Evolutionary conservation across 495 filamentous ascomycete genomes (phyloP).

Genomic region (Talaromyces trachyspermus): DNA sequence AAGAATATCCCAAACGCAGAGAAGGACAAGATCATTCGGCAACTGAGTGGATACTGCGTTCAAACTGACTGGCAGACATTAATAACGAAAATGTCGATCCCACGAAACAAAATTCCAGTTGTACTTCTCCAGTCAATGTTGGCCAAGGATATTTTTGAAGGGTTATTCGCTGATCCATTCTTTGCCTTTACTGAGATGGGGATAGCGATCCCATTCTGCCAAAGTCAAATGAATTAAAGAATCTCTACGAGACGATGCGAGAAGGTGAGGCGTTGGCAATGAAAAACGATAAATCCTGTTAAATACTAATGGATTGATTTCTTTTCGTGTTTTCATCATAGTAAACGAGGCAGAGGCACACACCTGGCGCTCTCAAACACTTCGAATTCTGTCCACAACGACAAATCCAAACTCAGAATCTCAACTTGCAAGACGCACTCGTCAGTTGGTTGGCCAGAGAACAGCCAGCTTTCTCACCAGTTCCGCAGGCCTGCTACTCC

Average conservation of each 20-base stretch:
- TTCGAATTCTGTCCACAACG: background rate
- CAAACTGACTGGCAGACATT: background rate
- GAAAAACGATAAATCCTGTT: background rate
- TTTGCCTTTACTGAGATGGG: background rate
- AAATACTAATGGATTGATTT: background rate
- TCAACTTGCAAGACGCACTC: background rate
- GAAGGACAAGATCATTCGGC: background rate
- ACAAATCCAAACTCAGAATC: background rate
- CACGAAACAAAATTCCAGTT: background rate
- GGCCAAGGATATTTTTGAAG: conserved; percentile 3
- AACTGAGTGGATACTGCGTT: background rate
- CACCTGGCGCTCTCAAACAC: conserved; percentile 1
- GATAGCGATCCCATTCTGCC: background rate
- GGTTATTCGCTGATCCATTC: background rate
- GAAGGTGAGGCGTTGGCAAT: background rate
- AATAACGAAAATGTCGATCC: background rate
- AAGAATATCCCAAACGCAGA: background rate
- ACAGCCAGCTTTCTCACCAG: background rate
- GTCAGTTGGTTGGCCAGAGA: background rate
- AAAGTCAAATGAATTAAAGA: background rate
- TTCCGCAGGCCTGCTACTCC: background rate
- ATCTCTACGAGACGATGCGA: background rate
- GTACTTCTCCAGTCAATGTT: conserved; percentile 1
- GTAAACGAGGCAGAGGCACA: background rate
- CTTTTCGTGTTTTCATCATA: background rate